Base-by-base conservation (phyloP, 192 early-diverging fungal genomes). In the Haplosporangium gracile region DNA sequence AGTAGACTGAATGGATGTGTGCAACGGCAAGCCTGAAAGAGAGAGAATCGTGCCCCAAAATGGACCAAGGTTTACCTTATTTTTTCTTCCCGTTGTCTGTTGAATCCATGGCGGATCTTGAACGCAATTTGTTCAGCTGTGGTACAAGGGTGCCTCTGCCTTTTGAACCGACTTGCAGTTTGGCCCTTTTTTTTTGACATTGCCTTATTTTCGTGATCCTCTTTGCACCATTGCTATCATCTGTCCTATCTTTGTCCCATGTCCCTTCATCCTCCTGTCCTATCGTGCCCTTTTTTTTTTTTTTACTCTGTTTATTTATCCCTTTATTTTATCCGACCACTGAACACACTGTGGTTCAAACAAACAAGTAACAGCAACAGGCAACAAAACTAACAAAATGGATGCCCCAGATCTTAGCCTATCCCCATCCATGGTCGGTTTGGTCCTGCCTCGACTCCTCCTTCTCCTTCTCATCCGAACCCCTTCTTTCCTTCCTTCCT, bases 31-130 rank as follows among this genome's bases (percentile, higher is more conserved):
- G 49, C 20, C 49, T 20, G 49, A 65, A 15, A 60, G 13, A 32
- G 60, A 65, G 60, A 65, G 60, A 18, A 32, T 29, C 29, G 60
- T 34, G 32, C 60, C 60, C 60, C 60, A 65, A 65, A 32, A 32
- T 26, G 13, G 26, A 32, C 4, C n/a, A 65, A 32, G 26, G 29
- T 26, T 65, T 65, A 24, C 60, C 13, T 32, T 65, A 29, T 32
- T 63, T 65, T 32, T 65, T 32, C 29, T 65, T 65, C 60, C 60
- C 60, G 60, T 65, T 29, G 55, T 26, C 29, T 11, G 60, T 65
- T 65, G 29, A 11, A 65, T 65, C 60, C 60, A 65, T 32, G 60
- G 60, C 60, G 60, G 60, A 65, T 65, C 60, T 65, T 65, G 60
- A 65, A 65, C 29, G 26, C 26, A 65, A 65, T 51, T 51, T 51